Evolutionary conservation across 805 yeast genomes (phyloP).

Genomic region (Saccharomyces jurei): DNA sequence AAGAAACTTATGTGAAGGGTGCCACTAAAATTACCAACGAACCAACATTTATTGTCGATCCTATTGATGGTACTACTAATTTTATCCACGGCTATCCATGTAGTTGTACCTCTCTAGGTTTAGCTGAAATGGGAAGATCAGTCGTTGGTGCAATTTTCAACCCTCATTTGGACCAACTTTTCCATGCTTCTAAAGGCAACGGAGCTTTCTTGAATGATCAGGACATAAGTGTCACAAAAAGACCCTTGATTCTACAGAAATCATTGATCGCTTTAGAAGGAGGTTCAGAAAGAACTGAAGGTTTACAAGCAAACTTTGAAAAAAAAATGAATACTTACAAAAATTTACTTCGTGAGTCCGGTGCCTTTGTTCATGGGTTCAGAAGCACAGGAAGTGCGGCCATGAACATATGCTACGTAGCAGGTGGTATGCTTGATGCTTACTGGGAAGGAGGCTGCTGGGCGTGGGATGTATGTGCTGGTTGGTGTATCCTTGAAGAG

Average conservation of each 20-base stretch:
- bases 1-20: conserved; percentile 49
- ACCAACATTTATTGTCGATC: conserved; percentile 60
- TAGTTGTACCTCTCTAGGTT: conserved; percentile 54
- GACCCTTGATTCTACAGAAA: conserved; percentile 39
- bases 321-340: conserved; percentile 42
- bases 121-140: conserved; percentile 40
- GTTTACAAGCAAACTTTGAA: conserved; percentile 43
- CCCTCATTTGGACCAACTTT: conserved; percentile 47
- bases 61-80: conserved; percentile 60
- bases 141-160: conserved; percentile 61
- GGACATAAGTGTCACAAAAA: conserved; percentile 26
- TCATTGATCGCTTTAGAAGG: conserved; percentile 53
- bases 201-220: conserved; percentile 47
- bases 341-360: conserved; percentile 39
- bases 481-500: conserved; percentile 53
- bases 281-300: conserved; percentile 52
- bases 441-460: conserved; percentile 70
- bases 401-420: conserved; percentile 49
- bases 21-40: conserved; percentile 38
- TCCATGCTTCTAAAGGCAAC: conserved; percentile 45
- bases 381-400: conserved; percentile 60
- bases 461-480: conserved; percentile 66
- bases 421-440: conserved; percentile 50
- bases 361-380: conserved; percentile 55
- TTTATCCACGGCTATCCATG: conserved; percentile 56